A percentile compares a stretch with the other conserved stretches of the same genome.
Evolutionary conservation across 108 stramenopile genomes (phyloP).

Genomic region (Pseudonitzschia delicatissima): DNA sequence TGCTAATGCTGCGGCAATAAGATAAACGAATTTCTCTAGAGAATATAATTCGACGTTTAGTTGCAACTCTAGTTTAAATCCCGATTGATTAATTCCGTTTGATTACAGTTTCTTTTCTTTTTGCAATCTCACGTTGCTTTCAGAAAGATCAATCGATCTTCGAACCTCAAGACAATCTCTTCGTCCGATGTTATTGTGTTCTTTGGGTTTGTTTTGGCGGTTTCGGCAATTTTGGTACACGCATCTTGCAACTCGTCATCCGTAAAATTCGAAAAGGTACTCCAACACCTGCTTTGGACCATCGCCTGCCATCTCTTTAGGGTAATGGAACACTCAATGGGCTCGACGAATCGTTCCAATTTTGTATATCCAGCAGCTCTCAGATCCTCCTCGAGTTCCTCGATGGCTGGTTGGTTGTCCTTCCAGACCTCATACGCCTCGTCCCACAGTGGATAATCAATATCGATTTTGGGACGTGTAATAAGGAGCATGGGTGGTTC

Average conservation of each 20-base stretch:
- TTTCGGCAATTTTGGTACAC: slow-evolving; percentile 30
- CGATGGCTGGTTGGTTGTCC: slow-evolving; percentile 46
- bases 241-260: slow-evolving; percentile 52
- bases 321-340: slow-evolving; percentile 42
- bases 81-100: no score
- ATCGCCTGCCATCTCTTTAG: slow-evolving; percentile 47
- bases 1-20: slow-evolving; percentile 52
- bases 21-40: no score
- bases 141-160: slow-evolving; percentile 65
- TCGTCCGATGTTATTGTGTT: slow-evolving; percentile 21
- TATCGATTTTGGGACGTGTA: slow-evolving; percentile 58
- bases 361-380: slow-evolving; percentile 47
- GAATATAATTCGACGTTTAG: no score
- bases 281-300: slow-evolving; percentile 62
- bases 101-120: no score
- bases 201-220: background rate
- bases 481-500: slow-evolving; percentile 39
- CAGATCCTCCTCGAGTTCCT: slow-evolving; percentile 38
- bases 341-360: slow-evolving; percentile 31
- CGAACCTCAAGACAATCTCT: slow-evolving; percentile 41
- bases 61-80: no score
- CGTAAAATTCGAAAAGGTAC: slow-evolving; percentile 65
- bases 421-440: slow-evolving; percentile 59
- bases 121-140: no score
- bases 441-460: slow-evolving; percentile 72